phyloP scores from a whole-genome alignment of 108 stramenopile genomes.

The Phaeodactylum tricornutum region DNA sequence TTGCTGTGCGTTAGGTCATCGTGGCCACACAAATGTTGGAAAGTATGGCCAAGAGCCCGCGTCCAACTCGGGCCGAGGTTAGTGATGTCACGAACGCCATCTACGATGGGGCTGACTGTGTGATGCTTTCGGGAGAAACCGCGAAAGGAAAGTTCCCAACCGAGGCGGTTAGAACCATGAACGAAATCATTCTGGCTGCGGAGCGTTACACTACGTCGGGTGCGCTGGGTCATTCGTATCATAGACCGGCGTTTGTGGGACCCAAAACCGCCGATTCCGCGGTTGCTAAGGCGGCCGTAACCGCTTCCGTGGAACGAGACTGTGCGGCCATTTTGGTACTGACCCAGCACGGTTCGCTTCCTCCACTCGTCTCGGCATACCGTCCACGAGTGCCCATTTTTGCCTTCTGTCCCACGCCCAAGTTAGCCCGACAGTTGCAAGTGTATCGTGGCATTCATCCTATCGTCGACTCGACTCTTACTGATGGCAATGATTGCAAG shows the following conservation, averaged over 20 bases:
- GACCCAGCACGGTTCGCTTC: slow-evolving; percentile 56
- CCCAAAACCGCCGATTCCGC: slow-evolving; percentile 43
- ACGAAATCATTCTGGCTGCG: slow-evolving; percentile 74
- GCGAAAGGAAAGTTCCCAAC: slow-evolving; percentile 95
- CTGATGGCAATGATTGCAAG: slow-evolving; percentile 9
- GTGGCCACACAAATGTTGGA: slow-evolving; percentile 99
- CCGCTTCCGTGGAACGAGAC: slow-evolving; percentile 77
- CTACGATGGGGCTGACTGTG: slow-evolving; percentile 97
- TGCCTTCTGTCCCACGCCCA: slow-evolving; percentile 61
- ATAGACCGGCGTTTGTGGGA: slow-evolving; percentile 7
- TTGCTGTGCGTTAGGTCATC: too few species aligned
- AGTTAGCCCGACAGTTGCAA: slow-evolving; percentile 70
- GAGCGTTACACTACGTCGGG: slow-evolving; percentile 43
- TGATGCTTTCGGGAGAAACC: slow-evolving; percentile 98
- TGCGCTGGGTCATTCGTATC: slow-evolving; percentile 4
- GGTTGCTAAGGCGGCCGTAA: slow-evolving; percentile 85
- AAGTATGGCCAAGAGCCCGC: slow-evolving; percentile 95
- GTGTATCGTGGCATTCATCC: slow-evolving; percentile 78
- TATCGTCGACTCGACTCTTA: slow-evolving; percentile 35
- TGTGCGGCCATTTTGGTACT: slow-evolving; percentile 86
- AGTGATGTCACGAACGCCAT: slow-evolving; percentile 98
- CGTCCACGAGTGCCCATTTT: slow-evolving; percentile 72
- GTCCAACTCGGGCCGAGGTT: slow-evolving; percentile 97
- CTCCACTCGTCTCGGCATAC: slow-evolving; percentile 50
- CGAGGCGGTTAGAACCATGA: slow-evolving; percentile 89